A percentile compares a stretch with the other conserved stretches of the same genome.
These are phyloP conservation scores for Theobroma grandiflorum DNA, from an alignment of 441 rosid genomes.

Conservation along the genomic window DNA sequence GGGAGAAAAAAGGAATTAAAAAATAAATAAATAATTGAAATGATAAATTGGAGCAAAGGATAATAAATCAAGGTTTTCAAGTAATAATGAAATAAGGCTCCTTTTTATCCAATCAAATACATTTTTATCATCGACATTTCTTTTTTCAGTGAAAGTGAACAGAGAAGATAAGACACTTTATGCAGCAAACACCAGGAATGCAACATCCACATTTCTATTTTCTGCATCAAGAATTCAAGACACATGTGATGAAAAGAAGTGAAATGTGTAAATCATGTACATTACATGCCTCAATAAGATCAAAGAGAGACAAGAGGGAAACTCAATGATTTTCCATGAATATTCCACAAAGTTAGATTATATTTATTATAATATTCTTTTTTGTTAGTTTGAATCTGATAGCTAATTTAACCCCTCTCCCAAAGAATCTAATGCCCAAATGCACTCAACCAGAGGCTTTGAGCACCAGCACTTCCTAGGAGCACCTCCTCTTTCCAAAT, in stretches of 20 bases:
- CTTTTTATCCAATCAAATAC: neutral
- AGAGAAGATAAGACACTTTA: neutral
- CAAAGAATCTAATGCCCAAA: neutral
- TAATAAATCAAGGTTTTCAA: neutral
- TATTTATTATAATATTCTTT: neutral
- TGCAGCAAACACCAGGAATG: neutral
- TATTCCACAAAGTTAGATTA: neutral
- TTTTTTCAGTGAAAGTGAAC: neutral
- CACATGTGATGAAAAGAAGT: neutral
- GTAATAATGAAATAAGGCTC: neutral
- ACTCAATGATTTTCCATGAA: neutral
- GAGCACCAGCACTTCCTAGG: neutral
- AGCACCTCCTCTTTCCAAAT: conserved; percentile 8
- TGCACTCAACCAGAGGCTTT: neutral
- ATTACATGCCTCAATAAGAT: neutral
- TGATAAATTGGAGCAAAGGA: neutral
- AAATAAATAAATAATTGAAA: neutral
- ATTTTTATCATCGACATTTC: neutral
- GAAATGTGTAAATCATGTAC: neutral
- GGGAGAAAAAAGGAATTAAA: neutral
- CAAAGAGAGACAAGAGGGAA: neutral
- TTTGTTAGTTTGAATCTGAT: neutral
- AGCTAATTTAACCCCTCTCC: neutral
- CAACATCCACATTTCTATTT: neutral
- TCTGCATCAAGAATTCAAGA: neutral